Conservation (phyloP, 305 asterid species). For the Fraxinus angustifolia region DNA sequence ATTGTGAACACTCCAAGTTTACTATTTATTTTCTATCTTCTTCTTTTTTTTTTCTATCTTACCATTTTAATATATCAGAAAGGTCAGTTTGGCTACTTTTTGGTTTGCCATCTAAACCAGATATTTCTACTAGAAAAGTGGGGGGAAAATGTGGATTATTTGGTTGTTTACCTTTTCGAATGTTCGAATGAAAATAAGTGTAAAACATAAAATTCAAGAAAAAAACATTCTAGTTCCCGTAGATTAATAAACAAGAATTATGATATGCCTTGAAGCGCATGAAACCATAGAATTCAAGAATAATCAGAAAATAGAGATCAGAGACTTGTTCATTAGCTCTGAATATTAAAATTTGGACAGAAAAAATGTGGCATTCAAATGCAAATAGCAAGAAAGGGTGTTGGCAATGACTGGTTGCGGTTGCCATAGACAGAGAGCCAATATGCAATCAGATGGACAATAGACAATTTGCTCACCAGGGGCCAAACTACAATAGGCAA, state of each 20-base stretch:
- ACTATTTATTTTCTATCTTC: neutral
- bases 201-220: neutral
- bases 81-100: no score
- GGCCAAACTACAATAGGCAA: conserved; percentile 72
- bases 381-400: conserved; percentile 32
- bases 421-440: conserved; percentile 75
- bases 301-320: neutral
- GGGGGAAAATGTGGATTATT: no score
- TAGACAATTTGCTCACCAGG: conserved; percentile 46
- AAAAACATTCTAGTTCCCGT: no score
- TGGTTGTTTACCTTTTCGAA: neutral
- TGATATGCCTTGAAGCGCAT: no score
- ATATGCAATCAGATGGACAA: conserved; percentile 63
- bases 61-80: no score
- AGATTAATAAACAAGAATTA: no score
- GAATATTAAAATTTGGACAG: neutral
- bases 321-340: neutral
- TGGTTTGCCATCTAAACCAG: neutral
- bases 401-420: conserved; percentile 58
- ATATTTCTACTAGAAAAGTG: conserved; percentile 4
- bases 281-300: neutral
- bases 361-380: conserved; percentile 56
- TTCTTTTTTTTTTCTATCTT: no score
- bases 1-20: neutral
- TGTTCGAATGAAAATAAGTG: neutral